Evolutionary conservation across 306 rosid species (phyloP).

Genomic region (Quercus alba): DNA sequence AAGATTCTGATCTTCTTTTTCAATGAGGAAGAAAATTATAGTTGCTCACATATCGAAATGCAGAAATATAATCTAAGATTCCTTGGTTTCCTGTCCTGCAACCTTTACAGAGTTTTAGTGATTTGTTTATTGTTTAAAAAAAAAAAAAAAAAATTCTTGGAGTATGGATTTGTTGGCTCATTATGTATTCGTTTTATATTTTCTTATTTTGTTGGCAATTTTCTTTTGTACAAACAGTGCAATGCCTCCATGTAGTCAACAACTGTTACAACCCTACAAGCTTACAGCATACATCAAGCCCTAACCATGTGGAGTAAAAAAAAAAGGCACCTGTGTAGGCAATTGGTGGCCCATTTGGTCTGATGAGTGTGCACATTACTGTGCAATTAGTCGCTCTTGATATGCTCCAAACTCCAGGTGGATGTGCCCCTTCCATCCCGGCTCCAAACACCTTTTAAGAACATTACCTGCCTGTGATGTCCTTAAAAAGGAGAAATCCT

Average conservation of each 20-base stretch:
- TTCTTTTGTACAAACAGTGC: not conserved
- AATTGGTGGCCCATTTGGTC: not conserved
- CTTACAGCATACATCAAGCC: not conserved
- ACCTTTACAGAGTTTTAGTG: too few species aligned
- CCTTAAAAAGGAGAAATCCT: not conserved
- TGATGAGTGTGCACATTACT: not conserved
- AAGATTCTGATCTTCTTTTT: too few species aligned
- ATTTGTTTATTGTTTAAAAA: too few species aligned
- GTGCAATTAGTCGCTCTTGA: not conserved
- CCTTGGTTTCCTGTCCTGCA: too few species aligned
- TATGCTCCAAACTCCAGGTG: not conserved
- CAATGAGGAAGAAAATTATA: too few species aligned
- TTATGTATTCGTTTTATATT: too few species aligned
- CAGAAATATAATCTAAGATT: too few species aligned
- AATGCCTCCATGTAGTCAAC: not conserved
- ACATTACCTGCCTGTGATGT: not conserved
- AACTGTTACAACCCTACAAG: not conserved
- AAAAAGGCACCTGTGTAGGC: not conserved
- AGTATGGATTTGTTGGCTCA: too few species aligned
- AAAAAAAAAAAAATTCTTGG: too few species aligned
- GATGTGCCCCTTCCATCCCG: not conserved
- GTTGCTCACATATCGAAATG: too few species aligned
- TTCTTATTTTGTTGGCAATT: not conserved
- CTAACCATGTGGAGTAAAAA: not conserved
- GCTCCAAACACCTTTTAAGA: not conserved